Percentiles rank a stretch among this genome's conserved stretches.
Evolutionary conservation across 345 rosid species (phyloP).

Genomic region (Streptanthus diversifolius): DNA sequence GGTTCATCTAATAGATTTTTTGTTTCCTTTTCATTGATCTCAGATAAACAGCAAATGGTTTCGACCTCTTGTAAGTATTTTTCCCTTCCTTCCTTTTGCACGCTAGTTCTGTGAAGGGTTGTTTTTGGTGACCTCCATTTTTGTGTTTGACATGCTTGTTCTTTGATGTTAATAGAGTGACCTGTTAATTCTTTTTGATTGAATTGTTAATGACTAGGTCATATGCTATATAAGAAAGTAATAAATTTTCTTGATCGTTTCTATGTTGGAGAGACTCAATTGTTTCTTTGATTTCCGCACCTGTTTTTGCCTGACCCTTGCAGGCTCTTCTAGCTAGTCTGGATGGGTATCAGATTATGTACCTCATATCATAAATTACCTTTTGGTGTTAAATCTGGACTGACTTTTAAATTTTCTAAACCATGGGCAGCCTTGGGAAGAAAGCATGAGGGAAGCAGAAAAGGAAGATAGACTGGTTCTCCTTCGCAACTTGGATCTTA

Average conservation of each 20-base stretch:
- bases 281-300: not conserved
- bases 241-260: not conserved
- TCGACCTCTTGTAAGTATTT: slow-evolving; percentile 58
- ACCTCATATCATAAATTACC: not conserved
- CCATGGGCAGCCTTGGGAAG: slow-evolving; percentile 68
- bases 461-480: slow-evolving; percentile 55
- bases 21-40: slow-evolving; percentile 30
- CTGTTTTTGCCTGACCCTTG: not conserved
- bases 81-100: slow-evolving; percentile 14
- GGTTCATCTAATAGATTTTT: slow-evolving; percentile 20
- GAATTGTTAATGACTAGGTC: not conserved
- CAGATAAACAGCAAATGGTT: slow-evolving; percentile 89
- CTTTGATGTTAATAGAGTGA: slow-evolving; percentile 3
- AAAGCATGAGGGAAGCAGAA: slow-evolving; percentile 50
- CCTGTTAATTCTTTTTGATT: not conserved
- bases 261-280: not conserved
- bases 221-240: not conserved
- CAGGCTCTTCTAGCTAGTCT: slow-evolving; percentile 5
- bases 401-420: slow-evolving; percentile 18
- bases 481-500: slow-evolving; percentile 72
- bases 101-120: not conserved
- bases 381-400: not conserved
- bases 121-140: slow-evolving; percentile 10
- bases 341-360: slow-evolving; percentile 4
- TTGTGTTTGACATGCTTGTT: slow-evolving; percentile 4